Conservation (phyloP, 2,329 filamentous ascomycete species). For the Amesomyces nigricolor region DNA sequence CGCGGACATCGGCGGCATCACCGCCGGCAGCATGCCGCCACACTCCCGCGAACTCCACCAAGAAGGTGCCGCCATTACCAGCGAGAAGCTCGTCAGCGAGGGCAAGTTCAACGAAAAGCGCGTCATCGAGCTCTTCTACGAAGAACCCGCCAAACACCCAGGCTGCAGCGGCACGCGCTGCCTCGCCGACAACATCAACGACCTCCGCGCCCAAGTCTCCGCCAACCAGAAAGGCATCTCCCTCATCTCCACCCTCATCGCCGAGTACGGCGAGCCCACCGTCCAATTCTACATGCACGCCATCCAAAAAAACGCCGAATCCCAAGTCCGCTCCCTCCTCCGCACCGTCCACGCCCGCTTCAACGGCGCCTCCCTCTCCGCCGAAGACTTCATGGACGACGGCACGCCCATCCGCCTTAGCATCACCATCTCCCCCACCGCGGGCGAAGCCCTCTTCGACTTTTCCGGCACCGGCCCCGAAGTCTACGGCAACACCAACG, state of each 20-base stretch:
- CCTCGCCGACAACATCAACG: conserved; percentile 76
- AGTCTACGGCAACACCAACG: conserved; percentile 72
- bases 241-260: conserved; percentile 67
- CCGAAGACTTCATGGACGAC: conserved; percentile 82
- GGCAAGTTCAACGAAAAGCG: conserved; percentile 74
- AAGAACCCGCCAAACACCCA: conserved; percentile 66
- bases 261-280: conserved; percentile 69
- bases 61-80: conserved; percentile 60
- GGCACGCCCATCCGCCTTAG: conserved; percentile 71
- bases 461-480: conserved; percentile 70
- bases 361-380: conserved; percentile 63
- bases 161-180: conserved; percentile 76
- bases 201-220: conserved; percentile 80
- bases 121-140: conserved; percentile 64
- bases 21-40: conserved; percentile 78
- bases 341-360: conserved; percentile 66
- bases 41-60: conserved; percentile 61
- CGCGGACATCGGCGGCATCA: conserved; percentile 77
- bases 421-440: conserved; percentile 70
- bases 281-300: conserved; percentile 80
- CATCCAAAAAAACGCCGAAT: conserved; percentile 76
- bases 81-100: conserved; percentile 66
- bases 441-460: conserved; percentile 75
- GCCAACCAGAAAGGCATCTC: conserved; percentile 83
- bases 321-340: conserved; percentile 66